Evolutionary conservation across 2,329 filamentous ascomycete genomes (phyloP).

Genomic region (Boeremia lycopersici): DNA sequence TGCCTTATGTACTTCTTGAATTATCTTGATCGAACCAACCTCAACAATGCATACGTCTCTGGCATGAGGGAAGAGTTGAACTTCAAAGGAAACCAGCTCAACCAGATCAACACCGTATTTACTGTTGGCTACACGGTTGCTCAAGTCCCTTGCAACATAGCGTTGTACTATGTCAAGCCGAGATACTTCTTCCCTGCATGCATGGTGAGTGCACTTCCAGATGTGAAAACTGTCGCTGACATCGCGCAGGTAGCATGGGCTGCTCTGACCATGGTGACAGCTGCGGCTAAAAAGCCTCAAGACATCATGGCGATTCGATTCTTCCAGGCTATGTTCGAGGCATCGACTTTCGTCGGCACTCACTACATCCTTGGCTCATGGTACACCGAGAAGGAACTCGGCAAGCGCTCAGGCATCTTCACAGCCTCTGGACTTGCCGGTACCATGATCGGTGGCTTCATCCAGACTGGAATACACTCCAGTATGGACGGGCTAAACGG

Average conservation of each 20-base stretch:
- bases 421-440: constrained; percentile 65
- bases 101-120: constrained; percentile 54
- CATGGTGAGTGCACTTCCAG: constrained; percentile 55
- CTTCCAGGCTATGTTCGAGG: constrained; percentile 61
- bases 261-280: constrained; percentile 66
- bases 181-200: constrained; percentile 68
- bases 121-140: constrained; percentile 57
- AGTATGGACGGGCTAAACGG: constrained; percentile 56
- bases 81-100: constrained; percentile 50
- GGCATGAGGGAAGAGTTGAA: constrained; percentile 51
- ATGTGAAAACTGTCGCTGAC: constrained; percentile 5
- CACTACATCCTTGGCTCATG: constrained; percentile 67
- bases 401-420: constrained; percentile 66
- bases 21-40: constrained; percentile 48
- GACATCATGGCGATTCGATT: constrained; percentile 66
- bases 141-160: constrained; percentile 54
- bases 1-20: constrained; percentile 54
- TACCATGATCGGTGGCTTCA: constrained; percentile 67
- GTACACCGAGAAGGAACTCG: constrained; percentile 66
- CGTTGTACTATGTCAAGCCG: constrained; percentile 67
- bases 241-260: constrained; percentile 59
- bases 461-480: constrained; percentile 60
- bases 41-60: constrained; percentile 52
- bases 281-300: constrained; percentile 57
- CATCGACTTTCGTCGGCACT: constrained; percentile 61